A percentile compares a stretch with the other conserved stretches of the same genome.
Conservation (phyloP, 2,329 filamentous ascomycete species). For the Pseudogymnoascus sp. region DNA sequence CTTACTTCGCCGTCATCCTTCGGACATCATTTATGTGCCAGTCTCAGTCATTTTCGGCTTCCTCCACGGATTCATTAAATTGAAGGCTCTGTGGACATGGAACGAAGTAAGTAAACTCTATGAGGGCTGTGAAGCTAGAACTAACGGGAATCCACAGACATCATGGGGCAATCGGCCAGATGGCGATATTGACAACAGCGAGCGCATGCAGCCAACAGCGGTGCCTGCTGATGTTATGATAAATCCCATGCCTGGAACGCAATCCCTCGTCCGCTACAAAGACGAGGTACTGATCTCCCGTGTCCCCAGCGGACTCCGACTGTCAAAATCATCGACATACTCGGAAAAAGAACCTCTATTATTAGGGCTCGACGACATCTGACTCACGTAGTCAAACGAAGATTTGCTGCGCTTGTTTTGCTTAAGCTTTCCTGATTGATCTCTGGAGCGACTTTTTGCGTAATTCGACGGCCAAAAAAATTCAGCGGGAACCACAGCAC, state of each 20-base stretch:
- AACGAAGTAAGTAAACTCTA: slow-evolving; percentile 57
- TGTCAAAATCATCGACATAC: not conserved
- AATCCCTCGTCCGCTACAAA: slow-evolving; percentile 37
- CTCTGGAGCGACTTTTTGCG: not conserved
- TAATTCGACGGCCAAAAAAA: not conserved
- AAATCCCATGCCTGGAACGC: slow-evolving; percentile 36
- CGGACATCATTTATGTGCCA: slow-evolving; percentile 70
- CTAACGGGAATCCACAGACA: slow-evolving; percentile 49
- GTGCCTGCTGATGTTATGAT: slow-evolving; percentile 32
- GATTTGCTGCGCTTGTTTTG: not conserved
- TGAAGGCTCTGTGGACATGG: slow-evolving; percentile 76
- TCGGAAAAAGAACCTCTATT: not conserved
- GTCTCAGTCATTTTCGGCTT: slow-evolving; percentile 89
- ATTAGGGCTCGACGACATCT: not conserved
- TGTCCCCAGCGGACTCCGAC: not conserved
- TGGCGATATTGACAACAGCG: slow-evolving; percentile 73
- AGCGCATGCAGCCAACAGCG: slow-evolving; percentile 39
- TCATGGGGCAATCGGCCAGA: slow-evolving; percentile 93
- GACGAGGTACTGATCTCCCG: slow-evolving; percentile 29
- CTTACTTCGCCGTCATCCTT: slow-evolving; percentile 76
- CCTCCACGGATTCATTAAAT: slow-evolving; percentile 85
- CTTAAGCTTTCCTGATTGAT: not conserved
- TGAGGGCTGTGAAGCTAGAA: slow-evolving; percentile 5
- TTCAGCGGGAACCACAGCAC: not conserved
- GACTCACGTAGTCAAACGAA: not conserved